Percentiles rank a stretch among this genome's conserved stretches.
Conservation (phyloP, 441 rosid species). For the Syzygium malaccense region DNA sequence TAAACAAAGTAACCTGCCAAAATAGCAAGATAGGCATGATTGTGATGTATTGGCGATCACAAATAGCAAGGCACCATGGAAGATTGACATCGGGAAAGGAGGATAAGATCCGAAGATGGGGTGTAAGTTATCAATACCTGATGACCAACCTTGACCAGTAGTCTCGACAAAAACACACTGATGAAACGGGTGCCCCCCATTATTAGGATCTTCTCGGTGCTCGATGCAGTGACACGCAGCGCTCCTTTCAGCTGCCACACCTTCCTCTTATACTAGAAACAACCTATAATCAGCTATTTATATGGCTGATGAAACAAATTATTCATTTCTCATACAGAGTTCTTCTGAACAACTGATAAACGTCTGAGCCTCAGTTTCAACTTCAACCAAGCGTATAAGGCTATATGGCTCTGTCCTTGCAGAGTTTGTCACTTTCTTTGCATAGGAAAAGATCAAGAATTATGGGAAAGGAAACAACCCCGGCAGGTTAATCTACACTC, state of each 20-base stretch:
- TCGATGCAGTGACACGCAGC: slow-evolving; percentile 55
- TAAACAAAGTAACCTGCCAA: slow-evolving; percentile 82
- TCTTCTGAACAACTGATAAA: background rate
- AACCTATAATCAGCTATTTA: background rate
- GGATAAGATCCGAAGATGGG: background rate
- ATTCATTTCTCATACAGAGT: background rate
- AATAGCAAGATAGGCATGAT: background rate
- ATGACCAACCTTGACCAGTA: slow-evolving; percentile 84
- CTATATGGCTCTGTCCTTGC: background rate
- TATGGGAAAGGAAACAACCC: background rate
- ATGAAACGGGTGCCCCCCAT: slow-evolving; percentile 92
- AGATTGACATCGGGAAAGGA: background rate
- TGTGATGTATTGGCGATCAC: background rate
- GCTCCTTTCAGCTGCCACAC: slow-evolving; percentile 55
- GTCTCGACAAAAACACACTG: slow-evolving; percentile 78
- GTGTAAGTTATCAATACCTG: slow-evolving; percentile 30
- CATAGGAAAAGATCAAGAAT: background rate
- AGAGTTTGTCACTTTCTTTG: background rate
- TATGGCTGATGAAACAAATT: background rate
- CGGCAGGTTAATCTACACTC: background rate
- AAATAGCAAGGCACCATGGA: background rate
- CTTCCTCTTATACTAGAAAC: slow-evolving; percentile 67
- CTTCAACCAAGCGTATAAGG: background rate
- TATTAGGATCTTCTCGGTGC: slow-evolving; percentile 72
- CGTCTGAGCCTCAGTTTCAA: background rate